Base-by-base conservation (phyloP, 805 yeast genomes). In the Candida dajiaensis region DNA sequence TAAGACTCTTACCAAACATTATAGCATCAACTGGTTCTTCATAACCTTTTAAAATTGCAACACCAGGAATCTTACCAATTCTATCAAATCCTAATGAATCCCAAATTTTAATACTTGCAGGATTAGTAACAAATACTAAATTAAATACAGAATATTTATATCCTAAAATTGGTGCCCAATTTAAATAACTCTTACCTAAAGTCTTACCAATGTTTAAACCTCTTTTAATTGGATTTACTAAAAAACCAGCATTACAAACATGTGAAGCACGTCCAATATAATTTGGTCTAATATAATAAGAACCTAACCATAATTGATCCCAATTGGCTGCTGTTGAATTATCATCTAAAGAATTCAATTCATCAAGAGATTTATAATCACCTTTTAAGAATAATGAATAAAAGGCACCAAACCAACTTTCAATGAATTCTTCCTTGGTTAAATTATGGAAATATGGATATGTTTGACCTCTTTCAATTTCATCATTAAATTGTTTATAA, bases 121-220 rank as follows among this genome's bases (percentile, higher is more conserved):
- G 68, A 60, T 90, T 90, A 2, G 89, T 81, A 42, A 73, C 94
- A 60, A 83, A 90, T 0, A 90, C 98, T 42, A 90, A 71, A 64
- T 90, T 90, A 72, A 86, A 90, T 13, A 90, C 92, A 7, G 92
- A 83, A 58, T 87, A 87, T 6, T 74, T 78, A 65, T 83, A 90
- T 0, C 96, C 96, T 28, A 90, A 66, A 42, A 72, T 57, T 0
- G 95, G 90, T 0, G 94, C 97, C 78, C 83, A 80, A 43, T 66
- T 61, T 40, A 89, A 60, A 60, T 86, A 90, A 38, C 74, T 67
- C 46, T 68, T 67, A 6, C 95, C 97, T 59, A 90, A 59, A n/a
- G 74, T 74, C 31, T 67, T 72, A 1, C 96, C 97, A 15, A 87
- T 64, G 10, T 85, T 83, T 41, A 72, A 63, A 0, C 95, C 94